Conservation (phyloP, 257 asterid genomes). For the Eustoma russellianum region DNA sequence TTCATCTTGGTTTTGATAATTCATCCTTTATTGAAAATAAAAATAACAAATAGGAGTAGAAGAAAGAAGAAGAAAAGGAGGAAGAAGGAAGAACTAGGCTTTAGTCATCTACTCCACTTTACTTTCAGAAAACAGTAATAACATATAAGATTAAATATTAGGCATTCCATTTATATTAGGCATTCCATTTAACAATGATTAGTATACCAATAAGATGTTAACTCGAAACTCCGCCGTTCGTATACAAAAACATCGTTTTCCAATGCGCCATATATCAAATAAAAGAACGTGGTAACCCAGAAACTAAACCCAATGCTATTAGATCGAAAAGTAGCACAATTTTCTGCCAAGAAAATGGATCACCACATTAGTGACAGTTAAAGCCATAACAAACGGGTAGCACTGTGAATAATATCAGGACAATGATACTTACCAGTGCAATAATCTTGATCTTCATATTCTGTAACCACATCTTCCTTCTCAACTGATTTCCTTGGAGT, state of each 20-base stretch:
- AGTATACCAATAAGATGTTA: too few relatives aligned
- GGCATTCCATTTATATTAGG: too few relatives aligned
- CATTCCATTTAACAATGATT: too few relatives aligned
- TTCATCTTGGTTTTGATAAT: too few relatives aligned
- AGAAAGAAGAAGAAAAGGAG: too few relatives aligned
- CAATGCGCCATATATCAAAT: slow-evolving; percentile 18
- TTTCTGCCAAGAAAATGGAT: slow-evolving; percentile 1
- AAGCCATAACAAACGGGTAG: slow-evolving; percentile 72
- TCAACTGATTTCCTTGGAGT: slow-evolving; percentile 82
- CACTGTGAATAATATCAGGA: slow-evolving; percentile 80
- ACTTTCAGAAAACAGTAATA: too few relatives aligned
- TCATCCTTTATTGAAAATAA: too few relatives aligned
- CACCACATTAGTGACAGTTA: slow-evolving; percentile 40
- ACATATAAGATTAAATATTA: too few relatives aligned
- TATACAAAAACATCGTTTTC: slow-evolving; percentile 47
- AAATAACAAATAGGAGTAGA: too few relatives aligned
- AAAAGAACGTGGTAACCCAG: slow-evolving; percentile 19
- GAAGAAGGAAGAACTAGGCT: too few relatives aligned
- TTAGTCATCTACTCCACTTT: too few relatives aligned
- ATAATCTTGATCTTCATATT: slow-evolving; percentile 93
- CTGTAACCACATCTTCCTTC: slow-evolving; percentile 94
- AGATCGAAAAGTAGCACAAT: slow-evolving; percentile 19
- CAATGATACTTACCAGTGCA: slow-evolving; percentile 73
- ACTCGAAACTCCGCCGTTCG: slow-evolving; percentile 20
- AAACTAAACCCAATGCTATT: slow-evolving; percentile 21